Conservation (phyloP, 148 eudicot genomes). For the Fagopyrum tataricum region DNA sequence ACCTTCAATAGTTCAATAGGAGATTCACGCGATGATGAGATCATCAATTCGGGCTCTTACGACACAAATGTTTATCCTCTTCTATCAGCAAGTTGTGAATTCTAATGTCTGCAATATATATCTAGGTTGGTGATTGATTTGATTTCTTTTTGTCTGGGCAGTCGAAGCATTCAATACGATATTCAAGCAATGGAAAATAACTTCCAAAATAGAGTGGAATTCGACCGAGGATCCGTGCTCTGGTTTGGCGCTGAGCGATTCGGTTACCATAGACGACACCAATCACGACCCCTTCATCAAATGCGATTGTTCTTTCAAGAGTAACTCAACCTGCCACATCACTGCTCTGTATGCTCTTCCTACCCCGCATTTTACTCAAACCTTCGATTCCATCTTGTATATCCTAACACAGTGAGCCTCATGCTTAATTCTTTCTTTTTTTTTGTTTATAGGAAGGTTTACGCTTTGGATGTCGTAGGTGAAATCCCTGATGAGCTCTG, state of each 20-base stretch:
- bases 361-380: too few species aligned
- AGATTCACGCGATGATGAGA: too few species aligned
- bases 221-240: constrained; percentile 31
- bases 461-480: constrained; percentile 10
- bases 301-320: constrained; percentile 48
- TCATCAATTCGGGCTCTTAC: not conserved
- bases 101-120: not conserved
- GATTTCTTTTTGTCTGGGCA: not conserved
- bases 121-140: not conserved
- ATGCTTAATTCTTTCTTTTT: not conserved
- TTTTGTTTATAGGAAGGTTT: constrained; percentile 12
- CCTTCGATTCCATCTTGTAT: not conserved
- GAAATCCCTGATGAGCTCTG: constrained; percentile 17
- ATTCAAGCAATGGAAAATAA: not conserved
- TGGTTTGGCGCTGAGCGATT: constrained; percentile 30
- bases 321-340: constrained; percentile 51
- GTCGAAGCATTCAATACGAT: constrained; percentile 7
- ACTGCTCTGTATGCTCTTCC: constrained; percentile 37
- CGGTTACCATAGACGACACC: constrained; percentile 28
- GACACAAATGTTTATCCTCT: not conserved
- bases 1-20: too few species aligned
- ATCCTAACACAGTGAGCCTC: too few species aligned
- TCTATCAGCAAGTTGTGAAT: not conserved
- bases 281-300: constrained; percentile 50
- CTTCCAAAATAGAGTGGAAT: constrained; percentile 26